Conservation (phyloP, 2,329 filamentous ascomycete species). For the Arthroderma sp. region DNA sequence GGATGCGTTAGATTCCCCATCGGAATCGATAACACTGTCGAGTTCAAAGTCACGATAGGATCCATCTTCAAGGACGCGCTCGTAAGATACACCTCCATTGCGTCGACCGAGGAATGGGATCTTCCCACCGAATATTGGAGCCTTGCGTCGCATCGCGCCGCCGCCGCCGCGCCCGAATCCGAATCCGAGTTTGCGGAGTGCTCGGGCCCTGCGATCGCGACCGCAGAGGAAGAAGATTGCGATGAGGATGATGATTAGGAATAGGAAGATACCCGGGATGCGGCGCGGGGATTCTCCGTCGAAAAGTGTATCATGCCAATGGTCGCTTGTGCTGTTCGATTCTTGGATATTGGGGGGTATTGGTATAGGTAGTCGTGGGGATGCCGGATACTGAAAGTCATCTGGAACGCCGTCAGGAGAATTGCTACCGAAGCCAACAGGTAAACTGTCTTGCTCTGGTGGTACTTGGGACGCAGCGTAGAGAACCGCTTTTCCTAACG, state of each 20-base stretch:
- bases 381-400: conserved; percentile 68
- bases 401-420: conserved; percentile 46
- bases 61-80: conserved; percentile 74
- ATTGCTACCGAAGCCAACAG: conserved; percentile 91
- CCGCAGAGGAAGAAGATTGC: conserved; percentile 64
- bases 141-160: conserved; percentile 16
- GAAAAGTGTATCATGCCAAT: conserved; percentile 51
- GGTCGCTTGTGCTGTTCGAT: conserved; percentile 30
- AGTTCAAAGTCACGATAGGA: conserved; percentile 60
- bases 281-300: conserved; percentile 53
- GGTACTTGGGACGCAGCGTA: conserved; percentile 85
- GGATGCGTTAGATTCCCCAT: conserved; percentile 49
- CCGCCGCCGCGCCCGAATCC: conserved; percentile 22
- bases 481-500: conserved; percentile 86
- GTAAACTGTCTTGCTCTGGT: conserved; percentile 47
- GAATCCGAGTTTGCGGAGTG: conserved; percentile 43
- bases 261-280: conserved; percentile 61
- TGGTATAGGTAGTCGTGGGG: conserved; percentile 22
- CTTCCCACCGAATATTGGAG: conserved; percentile 46
- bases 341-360: conserved; percentile 13
- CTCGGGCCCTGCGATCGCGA: conserved; percentile 55
- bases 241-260: conserved; percentile 58
- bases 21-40: conserved; percentile 45
- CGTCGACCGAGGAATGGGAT: conserved; percentile 20
- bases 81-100: conserved; percentile 45